These are phyloP conservation scores for Purpureocillium lavendulum DNA, from an alignment of 2,329 filamentous ascomycete genomes.

Conservation along the genomic window DNA sequence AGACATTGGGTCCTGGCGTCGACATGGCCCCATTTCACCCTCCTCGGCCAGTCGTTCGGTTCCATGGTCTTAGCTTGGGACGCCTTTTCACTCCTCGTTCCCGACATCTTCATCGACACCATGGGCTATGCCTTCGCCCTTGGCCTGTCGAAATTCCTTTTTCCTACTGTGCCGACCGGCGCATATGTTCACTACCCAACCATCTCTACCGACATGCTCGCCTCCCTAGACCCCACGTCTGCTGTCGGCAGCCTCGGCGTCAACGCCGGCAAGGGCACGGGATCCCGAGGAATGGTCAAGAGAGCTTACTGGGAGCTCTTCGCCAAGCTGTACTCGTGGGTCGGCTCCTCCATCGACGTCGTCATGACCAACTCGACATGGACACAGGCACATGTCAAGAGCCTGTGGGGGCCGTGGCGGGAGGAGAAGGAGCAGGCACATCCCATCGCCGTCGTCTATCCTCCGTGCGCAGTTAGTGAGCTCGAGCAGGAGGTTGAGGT, in stretches of 20 bases:
- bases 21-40: constrained; percentile 86
- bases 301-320: constrained; percentile 81
- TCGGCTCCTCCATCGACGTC: constrained; percentile 77
- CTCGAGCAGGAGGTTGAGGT: constrained; percentile 68
- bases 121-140: constrained; percentile 96
- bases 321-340: constrained; percentile 70
- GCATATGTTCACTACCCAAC: constrained; percentile 98
- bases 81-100: constrained; percentile 83
- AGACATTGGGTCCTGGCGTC: constrained; percentile 78
- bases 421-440: constrained; percentile 33
- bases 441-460: constrained; percentile 73
- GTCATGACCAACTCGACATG: constrained; percentile 98
- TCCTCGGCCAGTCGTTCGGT: constrained; percentile 87
- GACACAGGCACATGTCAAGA: constrained; percentile 78
- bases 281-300: constrained; percentile 63
- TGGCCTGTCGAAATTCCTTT: constrained; percentile 74
- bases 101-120: constrained; percentile 92
- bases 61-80: constrained; percentile 85
- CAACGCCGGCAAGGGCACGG: constrained; percentile 75
- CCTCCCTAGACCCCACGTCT: constrained; percentile 61
- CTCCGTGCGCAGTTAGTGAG: constrained; percentile 83
- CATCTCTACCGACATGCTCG: constrained; percentile 96
- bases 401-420: constrained; percentile 64
- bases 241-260: constrained; percentile 57
- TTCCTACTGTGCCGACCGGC: constrained; percentile 70